Evolutionary conservation across 768 basidiomycete species (phyloP), one percentile per base, ranked within the genome.

Genomic region (Tylopilus sp.): DNA sequence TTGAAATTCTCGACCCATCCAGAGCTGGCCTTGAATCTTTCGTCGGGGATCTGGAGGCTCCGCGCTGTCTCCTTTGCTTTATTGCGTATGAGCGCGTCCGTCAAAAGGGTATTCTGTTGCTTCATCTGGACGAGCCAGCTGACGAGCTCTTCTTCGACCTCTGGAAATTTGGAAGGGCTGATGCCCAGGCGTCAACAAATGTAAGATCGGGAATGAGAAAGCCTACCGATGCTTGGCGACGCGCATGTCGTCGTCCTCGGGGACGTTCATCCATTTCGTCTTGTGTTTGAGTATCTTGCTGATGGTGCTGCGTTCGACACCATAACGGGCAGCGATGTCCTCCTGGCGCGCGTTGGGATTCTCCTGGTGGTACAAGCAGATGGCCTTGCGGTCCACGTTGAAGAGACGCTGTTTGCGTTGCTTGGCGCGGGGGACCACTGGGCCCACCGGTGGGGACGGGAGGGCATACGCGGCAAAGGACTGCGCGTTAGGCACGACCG

Each of bases 1-100:
- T 93, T 94, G 76, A 93, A 95, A 67, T 91, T 91, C 66, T 94
- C 91, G 49, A 95, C 79, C 92, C 92, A 95, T 5, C 91, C 90
- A 11, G 87, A 84, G 64, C 86, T 89, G n/a, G 89, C 92, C 71
- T 93, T 94, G 80, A 95, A 95, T 67, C 81, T 79, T 52, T 88
- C 86, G 53, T 84, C 79, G 43, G 77, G 66, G 55, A 87, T 82
- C 47, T 78, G 73, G 46, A 84, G 76, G 8, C 58, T 64, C 38
- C 75, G 71, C 2, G 86, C 89, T 55, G 87, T 77, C 57, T 83
- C 79, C 57, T 83, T 82, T 21, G 91, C 91, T 62, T 85, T 83
- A 28, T 73, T 72, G 53, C 85, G 83, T 50, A 84, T 79, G 53
- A 70, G 61, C 8, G 81, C 75, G 68, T 96, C 92, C 29, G 82